Evolutionary conservation across 2,329 filamentous ascomycete genomes (phyloP).

Genomic region (Aspergillus puulaauensis): DNA sequence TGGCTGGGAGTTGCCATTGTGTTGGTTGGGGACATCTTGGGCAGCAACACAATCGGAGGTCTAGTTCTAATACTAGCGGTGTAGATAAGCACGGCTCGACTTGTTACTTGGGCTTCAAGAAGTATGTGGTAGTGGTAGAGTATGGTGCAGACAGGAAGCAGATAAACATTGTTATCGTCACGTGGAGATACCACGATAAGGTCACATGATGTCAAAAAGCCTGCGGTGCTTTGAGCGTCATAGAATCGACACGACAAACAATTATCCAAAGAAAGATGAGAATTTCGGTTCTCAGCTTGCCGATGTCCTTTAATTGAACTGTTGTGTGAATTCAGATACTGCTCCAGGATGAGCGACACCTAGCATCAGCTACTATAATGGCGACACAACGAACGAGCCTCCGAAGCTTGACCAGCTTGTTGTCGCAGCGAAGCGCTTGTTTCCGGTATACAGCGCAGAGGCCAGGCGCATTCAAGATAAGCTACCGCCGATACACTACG

Average conservation of each 20-base stretch:
- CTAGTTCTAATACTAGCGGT: background rate
- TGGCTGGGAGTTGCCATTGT: background rate
- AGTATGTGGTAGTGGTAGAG: background rate
- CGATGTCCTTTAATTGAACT: background rate
- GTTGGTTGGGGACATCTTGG: background rate
- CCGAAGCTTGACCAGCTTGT: slow-evolving; percentile 15
- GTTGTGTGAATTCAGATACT: background rate
- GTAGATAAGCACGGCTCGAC: background rate
- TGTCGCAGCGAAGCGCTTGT: slow-evolving; percentile 19
- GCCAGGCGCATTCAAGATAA: slow-evolving; percentile 7
- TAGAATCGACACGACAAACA: background rate
- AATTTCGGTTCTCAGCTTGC: slow-evolving; percentile 3
- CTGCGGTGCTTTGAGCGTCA: background rate
- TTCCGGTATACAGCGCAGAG: slow-evolving; percentile 13
- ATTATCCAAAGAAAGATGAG: background rate
- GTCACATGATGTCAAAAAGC: slow-evolving; percentile 2
- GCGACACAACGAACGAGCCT: slow-evolving; percentile 21
- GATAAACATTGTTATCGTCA: slow-evolving; percentile 1
- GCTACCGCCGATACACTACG: slow-evolving; percentile 26
- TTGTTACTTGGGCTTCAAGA: background rate
- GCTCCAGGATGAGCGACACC: slow-evolving; percentile 18
- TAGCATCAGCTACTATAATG: slow-evolving; percentile 19
- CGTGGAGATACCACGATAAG: background rate
- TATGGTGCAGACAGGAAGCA: background rate
- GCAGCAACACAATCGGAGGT: background rate